Conservation (phyloP, 768 basidiomycete genomes). For the Collybia nuda region DNA sequence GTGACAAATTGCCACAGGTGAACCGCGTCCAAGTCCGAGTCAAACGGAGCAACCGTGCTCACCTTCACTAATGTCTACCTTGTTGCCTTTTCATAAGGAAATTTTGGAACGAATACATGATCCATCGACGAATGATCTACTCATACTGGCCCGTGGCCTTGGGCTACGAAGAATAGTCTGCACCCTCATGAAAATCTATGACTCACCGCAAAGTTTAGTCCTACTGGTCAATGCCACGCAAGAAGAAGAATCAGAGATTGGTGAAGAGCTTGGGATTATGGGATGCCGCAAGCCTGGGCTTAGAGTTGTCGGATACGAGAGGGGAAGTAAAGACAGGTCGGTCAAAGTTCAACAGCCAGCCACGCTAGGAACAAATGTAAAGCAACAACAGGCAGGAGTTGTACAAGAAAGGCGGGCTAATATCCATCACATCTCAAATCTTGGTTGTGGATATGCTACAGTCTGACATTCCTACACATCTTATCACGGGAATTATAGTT, state of each 20-base stretch:
- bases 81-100: constrained; percentile 66
- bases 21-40: too few relatives aligned
- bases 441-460: constrained; percentile 94
- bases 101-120: constrained; percentile 72
- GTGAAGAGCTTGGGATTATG: constrained; percentile 90
- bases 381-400: constrained; percentile 62
- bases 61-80: constrained; percentile 41
- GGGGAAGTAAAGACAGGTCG: constrained; percentile 75
- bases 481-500: constrained; percentile 88
- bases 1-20: too few relatives aligned
- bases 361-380: not conserved
- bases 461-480: constrained; percentile 76
- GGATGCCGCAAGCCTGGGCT: constrained; percentile 88
- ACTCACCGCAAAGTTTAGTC: constrained; percentile 80
- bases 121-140: constrained; percentile 68
- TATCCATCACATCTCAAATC: constrained; percentile 93
- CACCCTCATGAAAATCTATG: constrained; percentile 90
- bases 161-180: constrained; percentile 84
- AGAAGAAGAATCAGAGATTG: constrained; percentile 89
- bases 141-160: constrained; percentile 86
- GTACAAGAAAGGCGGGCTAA: constrained; percentile 85
- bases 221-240: constrained; percentile 80
- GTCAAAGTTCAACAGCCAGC: not conserved
- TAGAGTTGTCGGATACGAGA: constrained; percentile 81
- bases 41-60: too few relatives aligned